phyloP scores from a whole-genome alignment of 1,139 yeast genomes.

The Suhomyces taliae region DNA sequence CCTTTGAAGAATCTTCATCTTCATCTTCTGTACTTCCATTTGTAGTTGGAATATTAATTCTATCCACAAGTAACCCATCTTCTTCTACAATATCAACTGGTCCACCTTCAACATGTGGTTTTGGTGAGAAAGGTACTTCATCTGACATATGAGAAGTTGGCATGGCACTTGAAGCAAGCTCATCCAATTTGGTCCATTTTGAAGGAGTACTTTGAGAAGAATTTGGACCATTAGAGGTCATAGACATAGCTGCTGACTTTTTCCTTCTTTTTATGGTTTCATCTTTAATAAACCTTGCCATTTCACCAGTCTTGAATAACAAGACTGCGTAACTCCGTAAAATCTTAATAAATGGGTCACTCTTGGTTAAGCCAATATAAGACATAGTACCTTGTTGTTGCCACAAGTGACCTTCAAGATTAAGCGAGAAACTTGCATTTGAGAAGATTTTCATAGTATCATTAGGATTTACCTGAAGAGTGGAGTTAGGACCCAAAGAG shows the following conservation, averaged over 20 bases:
- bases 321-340: conserved; percentile 39
- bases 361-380: conserved; percentile 43
- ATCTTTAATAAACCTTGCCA: conserved; percentile 32
- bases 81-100: conserved; percentile 18
- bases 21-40: conserved; percentile 14
- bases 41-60: conserved; percentile 11
- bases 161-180: neutral
- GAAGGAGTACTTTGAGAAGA: conserved; percentile 3
- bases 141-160: conserved; percentile 1
- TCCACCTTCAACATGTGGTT: conserved; percentile 12
- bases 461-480: conserved; percentile 34
- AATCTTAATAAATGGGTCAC: conserved; percentile 43
- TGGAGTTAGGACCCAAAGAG: conserved; percentile 41
- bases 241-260: neutral
- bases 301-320: conserved; percentile 37
- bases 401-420: conserved; percentile 40
- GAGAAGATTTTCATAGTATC: conserved; percentile 38
- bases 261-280: conserved; percentile 19
- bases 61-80: conserved; percentile 21
- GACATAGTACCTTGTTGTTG: conserved; percentile 47
- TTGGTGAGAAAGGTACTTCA: neutral
- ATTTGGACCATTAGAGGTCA: neutral
- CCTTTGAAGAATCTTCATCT: conserved; percentile 15
- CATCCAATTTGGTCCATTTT: neutral
- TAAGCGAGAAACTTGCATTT: conserved; percentile 39